Base-by-base conservation (phyloP, 441 rosid species). In the Erodium trifolium region DNA sequence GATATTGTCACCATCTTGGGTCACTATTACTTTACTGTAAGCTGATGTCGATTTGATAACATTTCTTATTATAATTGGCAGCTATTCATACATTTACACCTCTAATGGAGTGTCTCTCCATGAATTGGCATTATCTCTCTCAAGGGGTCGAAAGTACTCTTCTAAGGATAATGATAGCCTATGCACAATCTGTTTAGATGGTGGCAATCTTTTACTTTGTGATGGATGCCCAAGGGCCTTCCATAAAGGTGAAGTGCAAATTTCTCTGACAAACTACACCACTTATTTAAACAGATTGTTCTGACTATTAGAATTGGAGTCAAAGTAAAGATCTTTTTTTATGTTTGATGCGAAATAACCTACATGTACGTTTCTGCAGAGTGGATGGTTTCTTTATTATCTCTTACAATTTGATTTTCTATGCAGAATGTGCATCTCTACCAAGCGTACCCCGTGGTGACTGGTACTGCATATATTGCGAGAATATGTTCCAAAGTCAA, bases 401-500 rank as follows among this genome's bases (percentile, higher is more conserved):
- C 2, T 39, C 5, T 39, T 39, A 39, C 5, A 76, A 63, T 17
- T 74, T 77, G 68, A 41, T 68, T 74, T 63, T 59, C 37, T 60
- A 23, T 77, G 81, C 80, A 94, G 99, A 84, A 78, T 94, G 99
- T 73, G 93, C 88, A 67, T 88, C 90, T 77, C 84, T 88, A 29
- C 66, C 89, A 66, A 82, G 80, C 76, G 43, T 86, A 77, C 93
- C 99, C 66, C 86, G 79, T 68, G 93, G 97, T 73, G 84, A 84
- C 80, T 94, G 99, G 97, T 88, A 86, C 72, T 94, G 99, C 85
- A 83, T 89, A 69, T 90, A 83, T 83, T 94, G 99, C 73, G 83
- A 87, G 86, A 88, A 82, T 76, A 73, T 80, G 80, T 81, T 84
- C 77, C 82, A 85, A 78, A 83, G 82, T 71, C 93, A 90, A 69